Percentiles rank a stretch among this genome's conserved stretches.
These are phyloP conservation scores for Delonix regia DNA, from an alignment of 306 rosid species.

Conservation along the genomic window DNA sequence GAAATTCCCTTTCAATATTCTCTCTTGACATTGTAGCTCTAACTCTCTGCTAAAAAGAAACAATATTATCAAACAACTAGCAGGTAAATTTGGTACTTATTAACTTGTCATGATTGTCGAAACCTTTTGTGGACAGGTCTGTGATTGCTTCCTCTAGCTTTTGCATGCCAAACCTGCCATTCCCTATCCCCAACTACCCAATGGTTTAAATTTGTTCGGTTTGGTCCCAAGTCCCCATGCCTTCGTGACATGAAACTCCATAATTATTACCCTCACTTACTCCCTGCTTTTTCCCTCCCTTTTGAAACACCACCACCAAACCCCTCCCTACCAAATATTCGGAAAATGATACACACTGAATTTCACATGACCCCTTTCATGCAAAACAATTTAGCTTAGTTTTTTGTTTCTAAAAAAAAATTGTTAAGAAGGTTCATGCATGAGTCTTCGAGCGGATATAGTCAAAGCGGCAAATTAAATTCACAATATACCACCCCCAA, in stretches of 20 bases:
- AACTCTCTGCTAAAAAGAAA: neutral
- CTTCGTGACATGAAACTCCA: slow-evolving; percentile 24
- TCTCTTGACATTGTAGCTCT: neutral
- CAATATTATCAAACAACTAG: no score
- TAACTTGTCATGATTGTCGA: neutral
- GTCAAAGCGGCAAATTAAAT: neutral
- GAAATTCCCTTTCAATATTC: neutral
- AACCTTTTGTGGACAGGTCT: neutral
- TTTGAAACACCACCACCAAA: neutral
- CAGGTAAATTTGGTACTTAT: neutral
- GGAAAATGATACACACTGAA: neutral
- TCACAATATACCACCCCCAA: neutral
- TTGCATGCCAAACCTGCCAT: slow-evolving; percentile 30
- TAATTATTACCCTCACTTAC: slow-evolving; percentile 33
- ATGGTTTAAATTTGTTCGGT: neutral
- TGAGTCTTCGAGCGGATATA: neutral
- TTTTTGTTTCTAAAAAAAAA: neutral
- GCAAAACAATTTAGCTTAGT: no score
- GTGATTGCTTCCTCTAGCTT: slow-evolving; percentile 18
- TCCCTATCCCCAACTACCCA: no score
- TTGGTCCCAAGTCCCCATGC: neutral
- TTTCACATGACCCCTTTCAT: no score
- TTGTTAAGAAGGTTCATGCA: no score
- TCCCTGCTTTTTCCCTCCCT: slow-evolving; percentile 9
- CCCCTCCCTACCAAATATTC: neutral